phyloP scores from a whole-genome alignment of 2,329 filamentous ascomycete genomes.

The Aureobasidium sp. region DNA sequence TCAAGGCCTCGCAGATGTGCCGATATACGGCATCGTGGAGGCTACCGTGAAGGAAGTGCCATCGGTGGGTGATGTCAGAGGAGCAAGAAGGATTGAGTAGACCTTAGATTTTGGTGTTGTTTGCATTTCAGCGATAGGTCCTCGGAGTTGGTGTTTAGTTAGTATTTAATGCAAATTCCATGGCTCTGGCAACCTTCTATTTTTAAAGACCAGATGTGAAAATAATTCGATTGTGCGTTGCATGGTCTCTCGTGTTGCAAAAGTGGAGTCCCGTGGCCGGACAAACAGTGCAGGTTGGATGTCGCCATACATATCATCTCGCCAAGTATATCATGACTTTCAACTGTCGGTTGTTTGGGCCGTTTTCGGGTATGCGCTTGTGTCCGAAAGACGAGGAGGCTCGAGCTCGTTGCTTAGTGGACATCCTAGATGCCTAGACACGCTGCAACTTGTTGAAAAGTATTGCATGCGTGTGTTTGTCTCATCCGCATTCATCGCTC shows the following conservation, averaged over 20 bases:
- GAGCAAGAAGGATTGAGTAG: constrained; percentile 23
- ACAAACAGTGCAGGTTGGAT: background rate
- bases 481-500: background rate
- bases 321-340: background rate
- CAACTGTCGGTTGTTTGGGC: background rate
- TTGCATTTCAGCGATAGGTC: background rate
- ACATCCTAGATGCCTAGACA: too few species aligned
- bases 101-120: background rate
- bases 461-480: background rate
- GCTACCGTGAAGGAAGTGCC: constrained; percentile 48
- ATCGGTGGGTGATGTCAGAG: constrained; percentile 42
- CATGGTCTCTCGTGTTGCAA: background rate
- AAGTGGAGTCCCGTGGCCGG: background rate
- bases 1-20: constrained; percentile 44
- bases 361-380: background rate
- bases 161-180: too few species aligned
- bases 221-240: background rate
- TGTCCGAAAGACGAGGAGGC: background rate
- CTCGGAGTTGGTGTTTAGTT: background rate
- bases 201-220: too few species aligned
- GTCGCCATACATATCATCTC: background rate
- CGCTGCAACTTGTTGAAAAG: background rate
- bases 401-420: background rate
- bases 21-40: constrained; percentile 47
- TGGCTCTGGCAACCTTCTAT: too few species aligned